Conservation (phyloP, 2,329 filamentous ascomycete species). For the Hirsutella thompsonii region DNA sequence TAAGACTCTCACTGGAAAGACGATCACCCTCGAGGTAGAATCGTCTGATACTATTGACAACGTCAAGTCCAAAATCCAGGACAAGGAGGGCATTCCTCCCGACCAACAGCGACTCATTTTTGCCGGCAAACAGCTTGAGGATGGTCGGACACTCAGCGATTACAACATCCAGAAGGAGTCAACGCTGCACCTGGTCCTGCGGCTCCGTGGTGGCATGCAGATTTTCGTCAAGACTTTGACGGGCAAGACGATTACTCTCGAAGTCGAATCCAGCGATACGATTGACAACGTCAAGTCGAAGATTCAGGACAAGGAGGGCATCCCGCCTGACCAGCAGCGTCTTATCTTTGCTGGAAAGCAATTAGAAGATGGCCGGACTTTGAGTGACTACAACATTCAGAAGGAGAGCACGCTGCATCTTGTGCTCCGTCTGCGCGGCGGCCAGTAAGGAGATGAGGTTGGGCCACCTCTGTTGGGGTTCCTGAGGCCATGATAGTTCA, state of each 20-base stretch:
- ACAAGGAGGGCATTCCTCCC: conserved; percentile 93
- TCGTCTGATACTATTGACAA: conserved; percentile 90
- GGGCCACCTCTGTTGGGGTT: not conserved
- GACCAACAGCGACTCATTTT: conserved; percentile 95
- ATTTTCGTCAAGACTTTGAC: conserved; percentile 81
- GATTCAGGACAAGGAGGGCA: conserved; percentile 89
- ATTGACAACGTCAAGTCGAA: conserved; percentile 93
- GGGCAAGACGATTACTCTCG: conserved; percentile 88
- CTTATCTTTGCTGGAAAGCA: conserved; percentile 92
- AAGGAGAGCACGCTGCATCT: conserved; percentile 76
- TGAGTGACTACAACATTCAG: conserved; percentile 95
- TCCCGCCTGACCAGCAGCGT: conserved; percentile 88
- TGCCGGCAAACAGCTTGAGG: conserved; percentile 89
- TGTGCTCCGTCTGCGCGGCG: conserved; percentile 69
- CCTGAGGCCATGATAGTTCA: no score
- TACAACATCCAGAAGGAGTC: conserved; percentile 96
- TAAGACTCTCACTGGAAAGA: conserved; percentile 85
- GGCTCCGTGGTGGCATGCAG: conserved; percentile 82
- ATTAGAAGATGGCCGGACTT: conserved; percentile 79
- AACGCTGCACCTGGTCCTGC: conserved; percentile 74
- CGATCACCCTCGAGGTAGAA: conserved; percentile 83
- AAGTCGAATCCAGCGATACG: conserved; percentile 80
- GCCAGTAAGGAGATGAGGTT: conserved; percentile 42
- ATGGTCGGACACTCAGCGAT: conserved; percentile 77
- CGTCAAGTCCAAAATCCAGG: conserved; percentile 93